Evolutionary conservation across 1,284 basidiomycete species (phyloP), one percentile per base, ranked within the genome.

Genomic region (Marasmius oreades): DNA sequence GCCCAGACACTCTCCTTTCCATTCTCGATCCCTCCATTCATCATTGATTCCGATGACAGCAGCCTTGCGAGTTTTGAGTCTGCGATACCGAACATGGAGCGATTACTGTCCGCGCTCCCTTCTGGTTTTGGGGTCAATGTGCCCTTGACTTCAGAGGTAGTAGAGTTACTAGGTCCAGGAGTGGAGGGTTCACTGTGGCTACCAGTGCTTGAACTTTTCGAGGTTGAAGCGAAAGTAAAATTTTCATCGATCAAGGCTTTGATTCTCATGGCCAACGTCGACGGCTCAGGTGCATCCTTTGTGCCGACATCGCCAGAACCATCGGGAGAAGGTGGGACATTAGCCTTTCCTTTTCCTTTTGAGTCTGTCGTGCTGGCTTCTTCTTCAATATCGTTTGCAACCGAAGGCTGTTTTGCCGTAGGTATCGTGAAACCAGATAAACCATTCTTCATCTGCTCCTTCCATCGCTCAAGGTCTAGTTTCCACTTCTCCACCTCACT

Each of bases 1-100:
- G 77, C 73, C 78, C 84, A 87, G 2, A 89, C 73, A 20, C 82
- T 82, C 59, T 80, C 74, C 43, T 76, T 70, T 14, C 73, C 75
- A 24, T 72, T 70, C 23, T 73, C 65, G 11, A 73, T 55, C 22
- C 56, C 60, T 3, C 75, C 75, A 57, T 83, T 85, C 82, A 88
- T 86, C 39, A 80, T 67, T 20, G 73, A 70, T 58, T 83, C 77
- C 1, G 79, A 82, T 23, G 79, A 80, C 31, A 85, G 70, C 58
- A 80, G 73, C 33, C 74, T 70, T 42, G 79, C 70, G 42, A 80
- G 69, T 51, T 73, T 70, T 12, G 73, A 69, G 61, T 85, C 82
- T 52, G 66, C 62, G 44, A 53, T 54, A 54, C 24, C 50, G 52
- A 58, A 60, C 55, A 55, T 45, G 34, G 54, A 55, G 6, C 55